These are phyloP conservation scores for Dothidotthia symphoricarpi DNA, from an alignment of 2,329 filamentous ascomycete species.

Conservation along the genomic window DNA sequence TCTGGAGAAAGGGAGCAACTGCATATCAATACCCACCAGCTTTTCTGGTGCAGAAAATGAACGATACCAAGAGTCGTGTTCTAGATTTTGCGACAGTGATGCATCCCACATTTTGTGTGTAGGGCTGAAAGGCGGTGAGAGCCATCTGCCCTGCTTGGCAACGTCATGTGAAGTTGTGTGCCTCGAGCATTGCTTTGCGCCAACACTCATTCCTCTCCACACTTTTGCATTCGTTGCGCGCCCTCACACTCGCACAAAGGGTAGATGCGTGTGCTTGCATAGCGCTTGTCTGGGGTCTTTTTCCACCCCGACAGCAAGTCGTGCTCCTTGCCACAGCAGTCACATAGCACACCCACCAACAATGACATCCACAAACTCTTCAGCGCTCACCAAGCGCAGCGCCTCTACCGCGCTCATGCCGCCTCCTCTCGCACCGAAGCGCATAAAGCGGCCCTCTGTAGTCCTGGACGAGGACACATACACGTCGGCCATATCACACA, in stretches of 20 bases:
- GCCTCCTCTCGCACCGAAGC: conserved; percentile 78
- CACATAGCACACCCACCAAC: conserved; percentile 1
- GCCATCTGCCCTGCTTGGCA: conserved; percentile 22
- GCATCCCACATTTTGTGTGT: conserved; percentile 3
- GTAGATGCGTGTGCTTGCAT: background rate
- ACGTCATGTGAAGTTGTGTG: background rate
- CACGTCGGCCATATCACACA: conserved; percentile 83
- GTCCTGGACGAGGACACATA: conserved; percentile 94
- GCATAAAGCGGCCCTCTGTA: conserved; percentile 84
- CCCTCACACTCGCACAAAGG: background rate
- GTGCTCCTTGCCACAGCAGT: background rate
- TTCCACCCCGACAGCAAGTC: background rate
- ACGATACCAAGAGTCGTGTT: no score
- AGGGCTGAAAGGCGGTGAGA: conserved; percentile 37
- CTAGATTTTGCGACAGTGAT: no score
- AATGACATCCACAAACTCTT: conserved; percentile 46
- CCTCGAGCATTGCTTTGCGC: conserved; percentile 13
- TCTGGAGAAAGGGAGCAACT: no score
- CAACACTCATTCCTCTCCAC: conserved; percentile 1
- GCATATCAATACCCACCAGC: conserved; percentile 7
- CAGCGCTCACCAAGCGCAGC: conserved; percentile 65
- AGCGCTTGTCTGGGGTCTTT: background rate
- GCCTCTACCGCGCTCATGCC: conserved; percentile 75
- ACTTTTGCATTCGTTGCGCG: background rate
- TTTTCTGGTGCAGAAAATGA: conserved; percentile 27